phyloP scores from a whole-genome alignment of 345 rosid species.

The Rubroshorea leprosula region DNA sequence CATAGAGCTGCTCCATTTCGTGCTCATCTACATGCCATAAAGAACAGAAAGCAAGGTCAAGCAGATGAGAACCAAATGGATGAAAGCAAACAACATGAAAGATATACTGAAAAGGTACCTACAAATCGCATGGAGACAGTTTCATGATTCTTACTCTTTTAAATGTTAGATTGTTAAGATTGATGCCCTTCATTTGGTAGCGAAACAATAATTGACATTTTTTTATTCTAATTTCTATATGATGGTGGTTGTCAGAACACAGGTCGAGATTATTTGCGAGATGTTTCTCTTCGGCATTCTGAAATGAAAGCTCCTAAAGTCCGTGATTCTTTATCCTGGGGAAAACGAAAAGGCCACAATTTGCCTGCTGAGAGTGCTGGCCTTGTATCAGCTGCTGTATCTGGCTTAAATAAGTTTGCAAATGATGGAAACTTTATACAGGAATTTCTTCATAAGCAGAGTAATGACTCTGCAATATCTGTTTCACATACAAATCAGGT shows the following conservation, averaged over 20 bases:
- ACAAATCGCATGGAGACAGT: conserved; percentile 2
- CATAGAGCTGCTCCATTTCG: conserved; percentile 68
- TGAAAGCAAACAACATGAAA: conserved; percentile 28
- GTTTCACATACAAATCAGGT: conserved; percentile 24
- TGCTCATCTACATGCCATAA: conserved; percentile 83
- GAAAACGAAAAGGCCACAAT: conserved; percentile 45
- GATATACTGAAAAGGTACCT: conserved; percentile 44
- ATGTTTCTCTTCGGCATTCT: conserved; percentile 48
- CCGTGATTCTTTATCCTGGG: conserved; percentile 65
- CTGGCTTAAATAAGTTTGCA: conserved; percentile 60
- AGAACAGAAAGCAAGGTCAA: conserved; percentile 44
- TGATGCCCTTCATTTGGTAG: background rate
- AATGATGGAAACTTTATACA: conserved; percentile 80
- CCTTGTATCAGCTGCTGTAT: conserved; percentile 49
- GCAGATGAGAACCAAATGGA: conserved; percentile 24
- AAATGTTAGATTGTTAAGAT: background rate
- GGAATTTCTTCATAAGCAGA: conserved; percentile 35
- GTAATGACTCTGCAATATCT: conserved; percentile 26
- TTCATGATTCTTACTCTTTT: background rate
- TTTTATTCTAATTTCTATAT: conserved; percentile 3
- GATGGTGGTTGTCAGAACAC: conserved; percentile 28
- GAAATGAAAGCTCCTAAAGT: conserved; percentile 69
- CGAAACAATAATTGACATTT: background rate
- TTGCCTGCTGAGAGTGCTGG: conserved; percentile 43
- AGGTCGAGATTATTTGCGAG: conserved; percentile 53